These are phyloP conservation scores for Stephania yunnanensis DNA, from an alignment of 164 flowering plant genomes.

Conservation along the genomic window DNA sequence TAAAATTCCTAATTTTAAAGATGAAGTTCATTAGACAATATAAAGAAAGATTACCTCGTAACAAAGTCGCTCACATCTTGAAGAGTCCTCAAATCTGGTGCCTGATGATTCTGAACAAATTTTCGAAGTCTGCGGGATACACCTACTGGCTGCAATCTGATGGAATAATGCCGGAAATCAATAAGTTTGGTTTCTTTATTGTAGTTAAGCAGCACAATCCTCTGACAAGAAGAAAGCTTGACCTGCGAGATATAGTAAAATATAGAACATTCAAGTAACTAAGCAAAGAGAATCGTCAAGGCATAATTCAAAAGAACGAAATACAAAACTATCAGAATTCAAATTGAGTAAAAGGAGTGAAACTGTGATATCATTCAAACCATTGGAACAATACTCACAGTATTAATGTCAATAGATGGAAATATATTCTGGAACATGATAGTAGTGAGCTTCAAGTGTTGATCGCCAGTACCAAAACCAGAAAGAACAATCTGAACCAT, in stretches of 20 bases:
- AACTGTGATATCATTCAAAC: neutral
- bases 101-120: slow-evolving; percentile 89
- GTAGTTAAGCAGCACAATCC: slow-evolving; percentile 82
- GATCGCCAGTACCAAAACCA: slow-evolving; percentile 82
- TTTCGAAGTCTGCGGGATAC: slow-evolving; percentile 78
- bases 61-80: slow-evolving; percentile 91
- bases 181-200: slow-evolving; percentile 84
- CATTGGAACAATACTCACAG: slow-evolving; percentile 44
- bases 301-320: too few relatives aligned
- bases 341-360: neutral
- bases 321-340: neutral
- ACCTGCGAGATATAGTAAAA: slow-evolving; percentile 40
- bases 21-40: neutral
- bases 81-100: slow-evolving; percentile 80
- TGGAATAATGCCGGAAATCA: slow-evolving; percentile 91
- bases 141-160: slow-evolving; percentile 89
- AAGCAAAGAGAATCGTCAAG: neutral
- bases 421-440: slow-evolving; percentile 90
- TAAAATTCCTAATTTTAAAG: neutral
- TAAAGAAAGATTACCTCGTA: slow-evolving; percentile 57
- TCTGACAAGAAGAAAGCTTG: slow-evolving; percentile 80
- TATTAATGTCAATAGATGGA: slow-evolving; percentile 86
- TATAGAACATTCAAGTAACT: neutral
- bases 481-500: slow-evolving; percentile 80
- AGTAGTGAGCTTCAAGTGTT: slow-evolving; percentile 78